Base-by-base conservation (phyloP, 345 rosid species). In the Populus euphratica region DNA sequence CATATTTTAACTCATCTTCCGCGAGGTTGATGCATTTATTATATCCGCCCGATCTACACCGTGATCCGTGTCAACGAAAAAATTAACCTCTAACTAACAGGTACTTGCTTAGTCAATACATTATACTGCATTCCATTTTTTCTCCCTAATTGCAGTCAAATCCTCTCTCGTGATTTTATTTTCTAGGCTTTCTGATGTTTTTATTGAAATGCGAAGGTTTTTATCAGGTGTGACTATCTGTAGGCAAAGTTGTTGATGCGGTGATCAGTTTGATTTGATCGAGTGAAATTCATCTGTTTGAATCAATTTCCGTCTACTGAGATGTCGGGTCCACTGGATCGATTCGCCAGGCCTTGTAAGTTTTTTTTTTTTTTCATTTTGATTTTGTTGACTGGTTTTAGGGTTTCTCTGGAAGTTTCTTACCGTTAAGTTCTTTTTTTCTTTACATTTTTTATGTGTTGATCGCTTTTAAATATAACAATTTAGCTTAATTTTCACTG, bases 301-400 rank as follows among this genome's bases (percentile, higher is more conserved):
- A 44, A 21, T 75, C 43, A 65, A 74, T 61, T 66, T 77, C 47
- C 52, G 52, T 64, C 7, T 68, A 2, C 25, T 38, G 54, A 68
- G 78, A 95, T 96, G 99, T 96, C 99, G 71, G 98, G 98, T 52
- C 97, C 94, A 1, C 91, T 93, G 65, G 99, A 96, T 90, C 96
- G 96, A 33, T 92, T 93, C 78, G 97, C 98, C 8, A 86, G 91
- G 77, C 98, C 98, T 81, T 93, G 98, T 94, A 85, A 93, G 98
- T 91, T 12, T 12, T 64, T 64, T 44, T 62, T 66, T n/a, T 49
- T 56, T 75, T 9, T 5, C 7, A 73, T 47, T 72, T 41, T 3
- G 5, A 5, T 38, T 47, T 63, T 47, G 44, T 1, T 72, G 29
- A 21, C 38, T 63, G 62, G 73, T 74, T 74, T 20, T 88, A 82